Conservation (phyloP, 1,284 basidiomycete species). For the Sphagnurus paluster region DNA sequence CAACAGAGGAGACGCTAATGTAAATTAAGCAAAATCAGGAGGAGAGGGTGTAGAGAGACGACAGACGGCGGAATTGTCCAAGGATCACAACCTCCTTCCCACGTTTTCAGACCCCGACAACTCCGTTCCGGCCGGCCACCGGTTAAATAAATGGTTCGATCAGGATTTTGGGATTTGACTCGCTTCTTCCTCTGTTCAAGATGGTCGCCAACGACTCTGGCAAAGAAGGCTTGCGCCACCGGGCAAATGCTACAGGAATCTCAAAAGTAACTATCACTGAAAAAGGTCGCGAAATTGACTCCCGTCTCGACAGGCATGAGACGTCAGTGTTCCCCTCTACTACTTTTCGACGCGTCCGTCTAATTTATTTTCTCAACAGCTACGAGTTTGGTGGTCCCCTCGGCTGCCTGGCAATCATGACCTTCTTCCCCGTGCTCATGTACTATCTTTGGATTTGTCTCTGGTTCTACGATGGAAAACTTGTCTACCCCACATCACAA, state of each 20-base stretch:
- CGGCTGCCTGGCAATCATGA: constrained; percentile 94
- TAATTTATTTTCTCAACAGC: constrained; percentile 35
- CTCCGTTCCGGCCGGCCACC: constrained; percentile 8
- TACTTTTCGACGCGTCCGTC: constrained; percentile 15
- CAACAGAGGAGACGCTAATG: constrained; percentile 27
- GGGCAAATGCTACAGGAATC: constrained; percentile 23
- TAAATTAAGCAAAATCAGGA: constrained; percentile 19
- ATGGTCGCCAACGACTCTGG: constrained; percentile 20
- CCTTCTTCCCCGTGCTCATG: constrained; percentile 90
- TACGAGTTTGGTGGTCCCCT: constrained; percentile 97
- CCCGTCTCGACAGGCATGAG: constrained; percentile 74
- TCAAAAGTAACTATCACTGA: constrained; percentile 46
- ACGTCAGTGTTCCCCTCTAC: constrained; percentile 43
- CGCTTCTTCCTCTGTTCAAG: not conserved
- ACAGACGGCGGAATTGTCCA: not conserved
- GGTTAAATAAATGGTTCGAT: constrained; percentile 19
- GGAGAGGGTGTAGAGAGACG: not conserved
- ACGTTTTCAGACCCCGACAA: constrained; percentile 10
- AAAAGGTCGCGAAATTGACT: constrained; percentile 69
- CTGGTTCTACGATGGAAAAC: constrained; percentile 91
- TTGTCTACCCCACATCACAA: constrained; percentile 75
- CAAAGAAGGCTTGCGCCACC: constrained; percentile 29
- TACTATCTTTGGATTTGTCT: constrained; percentile 99
- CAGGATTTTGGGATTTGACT: not conserved
- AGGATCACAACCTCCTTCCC: constrained; percentile 5